Conservation (phyloP, 345 rosid species). For the Hibiscus syriacus region DNA sequence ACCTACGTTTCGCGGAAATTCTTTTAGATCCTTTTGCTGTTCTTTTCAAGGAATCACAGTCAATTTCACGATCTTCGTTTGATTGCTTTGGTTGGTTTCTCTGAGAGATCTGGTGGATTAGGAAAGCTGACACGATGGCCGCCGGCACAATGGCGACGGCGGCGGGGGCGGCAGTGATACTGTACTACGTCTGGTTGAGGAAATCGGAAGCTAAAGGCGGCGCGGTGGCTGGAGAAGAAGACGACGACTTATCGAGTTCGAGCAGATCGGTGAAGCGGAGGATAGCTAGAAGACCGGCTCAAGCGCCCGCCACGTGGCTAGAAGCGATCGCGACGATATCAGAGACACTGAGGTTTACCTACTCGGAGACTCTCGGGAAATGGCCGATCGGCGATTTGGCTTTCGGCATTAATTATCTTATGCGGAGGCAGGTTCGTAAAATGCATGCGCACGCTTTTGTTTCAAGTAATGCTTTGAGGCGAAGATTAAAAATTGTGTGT, state of each 20-base stretch:
- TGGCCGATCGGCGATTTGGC: conserved; percentile 98
- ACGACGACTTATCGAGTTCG: conserved; percentile 51
- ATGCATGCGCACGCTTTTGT: not conserved
- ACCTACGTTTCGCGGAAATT: not conserved
- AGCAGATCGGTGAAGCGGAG: conserved; percentile 62
- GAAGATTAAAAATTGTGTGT: not conserved
- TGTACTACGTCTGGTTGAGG: conserved; percentile 51
- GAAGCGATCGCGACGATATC: conserved; percentile 76
- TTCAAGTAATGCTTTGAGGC: not conserved
- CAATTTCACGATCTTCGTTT: not conserved
- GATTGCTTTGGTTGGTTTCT: not conserved
- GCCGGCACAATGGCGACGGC: conserved; percentile 87
- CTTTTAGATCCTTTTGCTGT: not conserved
- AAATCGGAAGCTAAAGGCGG: conserved; percentile 31
- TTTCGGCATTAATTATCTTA: conserved; percentile 86
- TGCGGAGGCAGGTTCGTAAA: conserved; percentile 73
- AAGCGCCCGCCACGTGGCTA: conserved; percentile 92
- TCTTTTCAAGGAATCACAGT: not conserved
- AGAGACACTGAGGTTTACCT: conserved; percentile 86
- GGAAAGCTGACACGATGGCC: conserved; percentile 41
- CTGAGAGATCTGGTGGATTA: no score
- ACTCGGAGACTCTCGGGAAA: conserved; percentile 93
- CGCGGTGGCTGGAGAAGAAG: conserved; percentile 8
- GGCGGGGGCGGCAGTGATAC: conserved; percentile 75
- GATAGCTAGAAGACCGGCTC: conserved; percentile 66